These are phyloP conservation scores for Salix arbutifolia DNA, from an alignment of 345 rosid genomes.

Conservation along the genomic window DNA sequence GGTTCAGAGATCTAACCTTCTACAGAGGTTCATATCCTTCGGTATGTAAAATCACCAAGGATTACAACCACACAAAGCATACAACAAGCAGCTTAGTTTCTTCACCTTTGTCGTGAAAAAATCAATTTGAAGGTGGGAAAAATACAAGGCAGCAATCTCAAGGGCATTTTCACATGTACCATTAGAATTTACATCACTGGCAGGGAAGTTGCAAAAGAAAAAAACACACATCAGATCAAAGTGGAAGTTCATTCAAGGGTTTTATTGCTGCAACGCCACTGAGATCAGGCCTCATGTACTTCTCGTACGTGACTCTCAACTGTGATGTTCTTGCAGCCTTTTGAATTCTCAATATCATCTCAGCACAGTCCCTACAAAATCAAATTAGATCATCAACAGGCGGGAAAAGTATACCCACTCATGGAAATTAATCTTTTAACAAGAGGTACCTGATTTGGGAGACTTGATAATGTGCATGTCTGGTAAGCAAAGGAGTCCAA, in stretches of 20 bases:
- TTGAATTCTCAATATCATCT: slow-evolving; percentile 71
- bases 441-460: slow-evolving; percentile 55
- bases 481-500: slow-evolving; percentile 70
- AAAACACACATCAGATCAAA: neutral
- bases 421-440: neutral
- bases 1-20: neutral
- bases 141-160: neutral
- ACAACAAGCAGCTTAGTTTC: neutral
- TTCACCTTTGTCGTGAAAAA: neutral
- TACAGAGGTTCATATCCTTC: neutral
- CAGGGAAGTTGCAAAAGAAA: no score
- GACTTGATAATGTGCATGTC: slow-evolving; percentile 57
- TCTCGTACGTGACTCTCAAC: slow-evolving; percentile 67
- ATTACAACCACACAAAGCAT: neutral
- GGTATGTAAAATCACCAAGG: neutral
- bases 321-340: slow-evolving; percentile 55
- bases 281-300: slow-evolving; percentile 48
- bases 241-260: slow-evolving; percentile 50
- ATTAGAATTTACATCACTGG: neutral
- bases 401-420: neutral
- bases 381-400: neutral
- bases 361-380: slow-evolving; percentile 67
- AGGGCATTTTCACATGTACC: neutral
- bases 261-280: slow-evolving; percentile 55
- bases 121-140: neutral